Base-by-base conservation (phyloP, 2,329 filamentous ascomycete species). In the Botrytis fragariae region DNA sequence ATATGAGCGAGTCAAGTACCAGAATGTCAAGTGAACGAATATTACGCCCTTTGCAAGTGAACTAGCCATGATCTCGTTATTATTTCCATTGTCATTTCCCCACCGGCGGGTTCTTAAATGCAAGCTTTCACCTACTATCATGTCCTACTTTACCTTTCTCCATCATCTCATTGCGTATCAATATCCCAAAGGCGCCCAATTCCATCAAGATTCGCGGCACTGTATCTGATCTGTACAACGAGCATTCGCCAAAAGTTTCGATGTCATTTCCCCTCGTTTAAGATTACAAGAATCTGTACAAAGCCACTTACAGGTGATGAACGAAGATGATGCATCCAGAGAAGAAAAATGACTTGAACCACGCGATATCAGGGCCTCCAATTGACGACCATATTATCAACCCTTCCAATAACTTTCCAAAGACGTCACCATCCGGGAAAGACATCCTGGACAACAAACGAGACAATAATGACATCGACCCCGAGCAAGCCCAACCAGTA, bases 141-240 rank as follows among this genome's bases (percentile, higher is more conserved):
- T 8, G n/a, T 0, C 5, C 14, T 29, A 8, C 25, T 54, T 18
- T 29, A 3, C 6, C 14, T 18, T 14, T 54, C 14, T 8, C 29
- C 51, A 29, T 3, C 6, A 54, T 29, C n/a, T 29, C 14, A 29
- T 16, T 54, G 2, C n/a, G 25, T 1, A 18, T 1, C 6, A 8
- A 29, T 1, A 54, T 29, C 3, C 6, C 51, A 29, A 29, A 3
- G 2, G 0, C 1, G n/a, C 12, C 6, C 2, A 8, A 29, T 18
- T 8, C 14, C 51, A 29, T 54, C 14, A 6, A 16, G 14, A 29
- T 54, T 29, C n/a, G 14, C 6, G n/a, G 7, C 2, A 54, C 1
- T 16, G 14, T 18, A 54, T 54, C 48, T 51, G 48, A 51, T 14
- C 48, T n/a, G 0, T 7, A n/a, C 25, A n/a, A n/a, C 12, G 3